These are phyloP conservation scores for Pseudocercospora cruenta DNA, from an alignment of 2,329 filamentous ascomycete species.

Conservation along the genomic window DNA sequence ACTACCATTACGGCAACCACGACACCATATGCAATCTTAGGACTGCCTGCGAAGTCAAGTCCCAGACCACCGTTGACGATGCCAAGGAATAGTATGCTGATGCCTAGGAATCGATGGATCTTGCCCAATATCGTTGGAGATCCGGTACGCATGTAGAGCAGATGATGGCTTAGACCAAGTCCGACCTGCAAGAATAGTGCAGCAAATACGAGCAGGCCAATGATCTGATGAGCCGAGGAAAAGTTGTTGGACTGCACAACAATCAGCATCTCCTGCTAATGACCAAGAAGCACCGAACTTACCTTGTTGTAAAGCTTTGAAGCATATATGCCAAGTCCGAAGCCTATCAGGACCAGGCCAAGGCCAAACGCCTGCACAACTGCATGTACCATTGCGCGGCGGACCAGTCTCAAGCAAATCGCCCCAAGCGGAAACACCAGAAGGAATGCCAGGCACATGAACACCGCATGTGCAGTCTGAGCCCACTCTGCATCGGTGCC, in stretches of 20 bases:
- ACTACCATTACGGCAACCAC: slow-evolving; percentile 28
- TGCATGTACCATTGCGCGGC: slow-evolving; percentile 48
- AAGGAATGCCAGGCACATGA: slow-evolving; percentile 43
- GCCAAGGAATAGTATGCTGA: slow-evolving; percentile 57
- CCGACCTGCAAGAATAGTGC: slow-evolving; percentile 42
- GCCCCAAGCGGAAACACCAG: slow-evolving; percentile 42
- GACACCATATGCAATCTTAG: slow-evolving; percentile 25
- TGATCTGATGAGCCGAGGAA: slow-evolving; percentile 52
- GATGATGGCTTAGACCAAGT: slow-evolving; percentile 46
- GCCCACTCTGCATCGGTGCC: slow-evolving; percentile 29
- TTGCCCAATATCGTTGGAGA: slow-evolving; percentile 50
- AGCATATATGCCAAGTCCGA: slow-evolving; percentile 48
- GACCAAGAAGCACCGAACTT: slow-evolving; percentile 23
- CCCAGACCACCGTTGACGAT: slow-evolving; percentile 63
- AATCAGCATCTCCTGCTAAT: slow-evolving; percentile 10
- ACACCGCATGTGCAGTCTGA: slow-evolving; percentile 35
- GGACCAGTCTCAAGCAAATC: slow-evolving; percentile 44
- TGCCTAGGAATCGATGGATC: slow-evolving; percentile 62
- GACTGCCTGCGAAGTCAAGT: slow-evolving; percentile 59
- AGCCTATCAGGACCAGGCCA: slow-evolving; percentile 43
- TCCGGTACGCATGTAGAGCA: slow-evolving; percentile 37
- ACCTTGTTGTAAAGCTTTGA: slow-evolving; percentile 46
- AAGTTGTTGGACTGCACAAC: slow-evolving; percentile 45
- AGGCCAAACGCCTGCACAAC: slow-evolving; percentile 44
- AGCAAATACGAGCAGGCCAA: slow-evolving; percentile 48